Base-by-base conservation (phyloP, 352 stramenopile species). In the Peronospora belbahrii region DNA sequence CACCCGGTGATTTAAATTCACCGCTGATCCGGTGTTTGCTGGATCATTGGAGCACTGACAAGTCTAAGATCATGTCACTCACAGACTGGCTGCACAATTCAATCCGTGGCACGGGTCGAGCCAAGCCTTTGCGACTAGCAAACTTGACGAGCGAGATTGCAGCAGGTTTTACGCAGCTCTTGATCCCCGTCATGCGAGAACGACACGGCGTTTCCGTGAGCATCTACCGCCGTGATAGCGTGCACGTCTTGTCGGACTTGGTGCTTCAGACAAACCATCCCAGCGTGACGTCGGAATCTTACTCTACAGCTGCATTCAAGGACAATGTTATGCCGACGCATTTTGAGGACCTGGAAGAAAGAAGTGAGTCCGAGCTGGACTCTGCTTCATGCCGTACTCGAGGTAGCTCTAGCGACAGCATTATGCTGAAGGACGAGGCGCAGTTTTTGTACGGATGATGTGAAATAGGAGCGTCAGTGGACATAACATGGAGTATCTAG, bases 181-280 rank as follows among this genome's bases (percentile, higher is more conserved):
- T 86, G n/a, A 70, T 86, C 9, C 74, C 74, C 8, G 72, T 84
- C 6, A 69, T 86, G 67, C 67, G 71, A 18, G 69, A 86, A 42
- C 64, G 69, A 14, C 67, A 86, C 41, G 70, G 72, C 17, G 65
- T 84, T 56, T 74, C 66, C 18, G 69, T 86, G 25, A 70, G 62
- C 28, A 72, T 86, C 30, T 80, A 79, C 40, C 67, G 70, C 17
- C 71, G 67, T 4, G 73, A 81, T 25, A 74, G 62, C 22, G 53
- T 76, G 14, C 71, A 84, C 18, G 59, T 86, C 14, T 38, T 83
- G 35, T 78, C 74, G 11, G 74, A 86, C 34, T 37, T 86, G 30
- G 54, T 86, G 11, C 63, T 80, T n/a, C 56, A 77, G 51, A 74
- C 59, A 24, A 73, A 70, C 20, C 68, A 74, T 36, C 58, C 67